Evolutionary conservation across 768 basidiomycete species (phyloP).

Genomic region (Podaxis sp.): DNA sequence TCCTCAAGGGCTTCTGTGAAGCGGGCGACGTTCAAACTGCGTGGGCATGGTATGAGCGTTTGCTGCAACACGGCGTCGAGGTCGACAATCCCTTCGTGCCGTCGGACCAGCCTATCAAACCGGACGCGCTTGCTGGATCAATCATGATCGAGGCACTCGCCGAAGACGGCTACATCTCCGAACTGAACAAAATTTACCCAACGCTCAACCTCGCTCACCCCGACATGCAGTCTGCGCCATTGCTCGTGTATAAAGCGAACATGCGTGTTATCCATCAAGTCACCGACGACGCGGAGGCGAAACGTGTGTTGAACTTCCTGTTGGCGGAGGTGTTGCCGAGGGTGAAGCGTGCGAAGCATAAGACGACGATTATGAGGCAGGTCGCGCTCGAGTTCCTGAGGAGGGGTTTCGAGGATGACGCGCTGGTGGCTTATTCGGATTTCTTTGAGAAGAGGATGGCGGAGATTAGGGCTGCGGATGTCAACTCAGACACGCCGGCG

Average conservation of each 20-base stretch:
- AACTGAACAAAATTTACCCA: slow-evolving; percentile 43
- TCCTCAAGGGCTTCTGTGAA: slow-evolving; percentile 66
- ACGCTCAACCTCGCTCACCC: slow-evolving; percentile 29
- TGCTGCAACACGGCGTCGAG: slow-evolving; percentile 43
- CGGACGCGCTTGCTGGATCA: slow-evolving; percentile 53
- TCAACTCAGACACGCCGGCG: no score
- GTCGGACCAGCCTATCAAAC: slow-evolving; percentile 33
- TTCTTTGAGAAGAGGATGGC: neutral
- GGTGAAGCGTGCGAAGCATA: neutral
- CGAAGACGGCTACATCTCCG: slow-evolving; percentile 29
- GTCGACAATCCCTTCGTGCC: slow-evolving; percentile 39
- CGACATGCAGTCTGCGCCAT: slow-evolving; percentile 35
- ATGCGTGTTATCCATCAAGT: slow-evolving; percentile 21
- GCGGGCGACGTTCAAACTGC: slow-evolving; percentile 63
- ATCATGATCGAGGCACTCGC: slow-evolving; percentile 53
- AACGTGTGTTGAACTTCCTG: slow-evolving; percentile 24
- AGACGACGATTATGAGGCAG: neutral
- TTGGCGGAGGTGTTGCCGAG: slow-evolving; percentile 14
- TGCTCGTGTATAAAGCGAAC: slow-evolving; percentile 40
- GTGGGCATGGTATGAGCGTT: slow-evolving; percentile 66
- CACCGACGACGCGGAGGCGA: slow-evolving; percentile 18
- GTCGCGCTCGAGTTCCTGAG: neutral
- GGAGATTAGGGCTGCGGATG: neutral
- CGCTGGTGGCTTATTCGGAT: neutral
- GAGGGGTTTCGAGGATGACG: neutral